Percentiles rank a stretch among this genome's conserved stretches.
Conservation (phyloP, 2,329 filamentous ascomycete species). For the Dothistroma pini region DNA sequence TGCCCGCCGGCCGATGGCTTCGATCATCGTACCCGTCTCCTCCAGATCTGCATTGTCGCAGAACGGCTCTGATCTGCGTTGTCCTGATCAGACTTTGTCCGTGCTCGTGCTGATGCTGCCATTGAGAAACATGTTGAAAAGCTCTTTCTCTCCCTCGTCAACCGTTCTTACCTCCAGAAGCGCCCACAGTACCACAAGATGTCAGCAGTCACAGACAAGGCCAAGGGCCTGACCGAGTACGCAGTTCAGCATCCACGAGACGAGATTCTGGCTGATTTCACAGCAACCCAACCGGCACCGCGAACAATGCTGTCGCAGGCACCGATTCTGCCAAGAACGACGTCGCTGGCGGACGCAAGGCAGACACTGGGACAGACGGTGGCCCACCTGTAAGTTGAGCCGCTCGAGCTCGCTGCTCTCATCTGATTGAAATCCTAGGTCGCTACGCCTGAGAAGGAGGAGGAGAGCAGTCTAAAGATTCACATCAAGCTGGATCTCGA, state of each 20-base stretch:
- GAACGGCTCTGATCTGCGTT: background rate
- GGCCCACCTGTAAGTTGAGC: background rate
- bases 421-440: background rate
- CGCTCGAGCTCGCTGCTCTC: background rate
- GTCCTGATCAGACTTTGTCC: background rate
- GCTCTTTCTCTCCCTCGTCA: background rate
- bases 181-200: background rate
- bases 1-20: background rate
- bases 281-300: background rate
- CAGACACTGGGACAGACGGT: background rate
- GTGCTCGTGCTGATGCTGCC: background rate
- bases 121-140: background rate
- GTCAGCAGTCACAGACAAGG: background rate
- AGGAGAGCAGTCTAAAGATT: conserved; percentile 30
- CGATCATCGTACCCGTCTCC: background rate
- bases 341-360: background rate
- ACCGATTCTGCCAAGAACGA: background rate
- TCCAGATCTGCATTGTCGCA: background rate
- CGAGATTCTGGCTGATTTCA: background rate
- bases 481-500: conserved; percentile 30
- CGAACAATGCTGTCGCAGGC: background rate
- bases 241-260: no score
- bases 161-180: background rate
- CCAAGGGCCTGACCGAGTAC: background rate
- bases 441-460: conserved; percentile 1